Base-by-base conservation (phyloP, 345 rosid genomes). In the Eucalyptus shirleyi region DNA sequence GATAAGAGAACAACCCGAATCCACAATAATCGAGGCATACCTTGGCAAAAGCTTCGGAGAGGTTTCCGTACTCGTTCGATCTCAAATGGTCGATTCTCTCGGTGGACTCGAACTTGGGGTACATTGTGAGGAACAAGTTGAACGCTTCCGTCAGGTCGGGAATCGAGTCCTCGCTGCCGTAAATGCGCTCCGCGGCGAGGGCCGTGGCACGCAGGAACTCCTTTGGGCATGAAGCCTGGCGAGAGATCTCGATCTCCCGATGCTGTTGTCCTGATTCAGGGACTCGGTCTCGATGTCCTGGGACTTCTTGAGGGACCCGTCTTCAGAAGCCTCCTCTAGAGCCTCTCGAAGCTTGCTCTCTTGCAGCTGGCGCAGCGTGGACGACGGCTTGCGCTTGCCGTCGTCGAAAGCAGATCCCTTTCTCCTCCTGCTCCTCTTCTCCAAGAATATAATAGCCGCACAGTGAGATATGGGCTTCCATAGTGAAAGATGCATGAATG, bases 21-120 rank as follows among this genome's bases (percentile, higher is more conserved):
- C 99, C 99, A 89, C 99, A 97, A 90, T 97, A 96, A 93, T 97
- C 99, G 87, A 97, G 99, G 50, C 99, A 97, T 94, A 97, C 99
- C 96, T 95, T 96, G 4, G 95, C 92, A 45, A 80, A 92, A 89
- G 93, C 87, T 51, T 93, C 96, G 5, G 95, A 91, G 24, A 97
- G 93, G 89, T 97, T 97, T 14, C 88, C 92, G 89, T 97, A 97
- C 89, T 97, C 99, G 19, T 94, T 93, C 67, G 92, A 89, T 89
- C 99, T 94, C 92, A 96, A 88, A 87, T 94, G 93, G 82, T 96
- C 99, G 89, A 97, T 91, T 90, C 90, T 97, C 90, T 94, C 97
- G 1, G 99, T 92, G 28, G 94, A 92, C 90, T 94, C 91, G 83
- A 93, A 97, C 91, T 95, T 96, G 23, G 99, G 99, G 50, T 97